phyloP scores from a whole-genome alignment of 129 eudicot genomes.

The Artemisia argyi region DNA sequence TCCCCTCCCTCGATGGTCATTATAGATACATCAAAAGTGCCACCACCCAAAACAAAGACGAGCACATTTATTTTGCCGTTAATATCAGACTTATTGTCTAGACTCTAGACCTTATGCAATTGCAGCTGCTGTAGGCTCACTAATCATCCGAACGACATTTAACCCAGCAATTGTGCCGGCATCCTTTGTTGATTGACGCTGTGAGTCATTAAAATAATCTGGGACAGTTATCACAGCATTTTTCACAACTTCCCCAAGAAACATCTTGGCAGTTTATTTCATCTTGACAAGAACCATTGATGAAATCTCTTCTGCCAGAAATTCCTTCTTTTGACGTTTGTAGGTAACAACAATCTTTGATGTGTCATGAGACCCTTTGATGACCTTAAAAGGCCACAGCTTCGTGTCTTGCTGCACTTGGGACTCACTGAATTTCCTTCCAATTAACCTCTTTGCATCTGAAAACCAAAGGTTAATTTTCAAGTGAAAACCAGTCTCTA shows the following conservation, averaged over 20 bases:
- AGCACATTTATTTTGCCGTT: neutral
- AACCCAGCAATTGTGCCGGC: slow-evolving; percentile 2
- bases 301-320: slow-evolving; percentile 12
- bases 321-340: slow-evolving; percentile 12
- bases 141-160: neutral
- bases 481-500: no score
- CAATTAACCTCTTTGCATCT: no score
- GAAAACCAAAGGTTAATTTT: no score
- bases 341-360: neutral
- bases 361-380: no score
- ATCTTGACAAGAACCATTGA: slow-evolving; percentile 12
- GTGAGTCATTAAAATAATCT: neutral
- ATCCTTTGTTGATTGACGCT: slow-evolving; percentile 5
- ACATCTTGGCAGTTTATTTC: slow-evolving; percentile 7
- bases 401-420: no score
- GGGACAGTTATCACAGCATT: neutral
- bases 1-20: slow-evolving; percentile 5
- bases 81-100: neutral
- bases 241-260: neutral
- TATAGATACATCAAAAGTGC: slow-evolving; percentile 19
- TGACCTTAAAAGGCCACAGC: no score
- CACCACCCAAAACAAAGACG: slow-evolving; percentile 14
- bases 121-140: slow-evolving; percentile 27
- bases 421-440: no score
- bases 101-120: slow-evolving; percentile 24